A percentile compares a stretch with the other conserved stretches of the same genome.
These are phyloP conservation scores for Exophiala dermatitidis DNA, from an alignment of 2,329 filamentous ascomycete species.

Conservation along the genomic window DNA sequence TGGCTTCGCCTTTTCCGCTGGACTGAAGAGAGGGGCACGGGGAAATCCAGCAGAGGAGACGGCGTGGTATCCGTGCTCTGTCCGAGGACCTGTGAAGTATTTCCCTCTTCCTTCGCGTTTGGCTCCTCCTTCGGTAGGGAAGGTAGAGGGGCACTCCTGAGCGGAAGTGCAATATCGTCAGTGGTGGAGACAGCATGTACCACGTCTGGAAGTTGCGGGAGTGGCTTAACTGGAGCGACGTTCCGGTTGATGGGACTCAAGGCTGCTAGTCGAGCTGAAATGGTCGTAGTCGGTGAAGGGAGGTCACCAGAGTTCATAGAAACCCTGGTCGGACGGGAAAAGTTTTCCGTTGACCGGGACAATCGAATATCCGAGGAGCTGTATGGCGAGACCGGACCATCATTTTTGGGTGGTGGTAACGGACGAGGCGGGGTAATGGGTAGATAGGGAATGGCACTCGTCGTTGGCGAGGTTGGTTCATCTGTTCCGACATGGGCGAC, in stretches of 20 bases:
- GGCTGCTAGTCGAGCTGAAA: slow-evolving; percentile 4
- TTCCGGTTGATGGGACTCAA: slow-evolving; percentile 11
- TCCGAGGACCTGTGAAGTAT: background rate
- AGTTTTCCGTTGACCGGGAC: slow-evolving; percentile 46
- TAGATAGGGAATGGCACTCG: slow-evolving; percentile 31
- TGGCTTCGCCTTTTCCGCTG: slow-evolving; percentile 16
- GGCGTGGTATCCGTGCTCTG: background rate
- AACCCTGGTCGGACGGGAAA: slow-evolving; percentile 35
- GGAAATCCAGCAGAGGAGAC: background rate
- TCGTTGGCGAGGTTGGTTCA: slow-evolving; percentile 22
- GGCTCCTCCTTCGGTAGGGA: slow-evolving; percentile 13
- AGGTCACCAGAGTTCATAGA: slow-evolving; percentile 15
- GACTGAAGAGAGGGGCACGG: background rate
- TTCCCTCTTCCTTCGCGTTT: slow-evolving; percentile 15
- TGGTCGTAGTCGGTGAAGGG: slow-evolving; percentile 4
- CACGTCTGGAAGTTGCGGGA: slow-evolving; percentile 16
- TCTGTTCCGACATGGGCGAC: slow-evolving; percentile 4
- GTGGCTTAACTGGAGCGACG: slow-evolving; percentile 16
- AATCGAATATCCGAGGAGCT: slow-evolving; percentile 24
- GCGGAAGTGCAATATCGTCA: slow-evolving; percentile 22
- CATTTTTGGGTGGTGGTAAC: slow-evolving; percentile 23
- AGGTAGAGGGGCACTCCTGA: slow-evolving; percentile 21
- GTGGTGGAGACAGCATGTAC: slow-evolving; percentile 27
- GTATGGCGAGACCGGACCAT: slow-evolving; percentile 14
- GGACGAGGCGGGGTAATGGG: slow-evolving; percentile 29